phyloP scores from a whole-genome alignment of 2,329 filamentous ascomycete genomes.

The Coccinonectria pachysandricola region DNA sequence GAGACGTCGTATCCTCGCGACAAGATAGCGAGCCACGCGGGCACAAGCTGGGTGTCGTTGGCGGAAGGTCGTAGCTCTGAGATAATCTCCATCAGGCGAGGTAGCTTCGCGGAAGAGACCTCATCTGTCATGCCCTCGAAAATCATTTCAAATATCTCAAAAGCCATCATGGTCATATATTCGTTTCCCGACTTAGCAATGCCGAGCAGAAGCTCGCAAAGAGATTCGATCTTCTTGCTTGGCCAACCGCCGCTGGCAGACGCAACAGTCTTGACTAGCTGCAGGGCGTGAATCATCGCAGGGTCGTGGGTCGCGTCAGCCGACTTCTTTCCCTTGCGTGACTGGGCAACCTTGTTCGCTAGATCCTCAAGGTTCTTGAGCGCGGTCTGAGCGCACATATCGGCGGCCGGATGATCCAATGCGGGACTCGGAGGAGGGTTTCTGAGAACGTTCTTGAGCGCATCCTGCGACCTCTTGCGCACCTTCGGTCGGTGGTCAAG shows the following conservation, averaged over 20 bases:
- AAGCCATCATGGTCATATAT: conserved; percentile 90
- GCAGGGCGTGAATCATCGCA: conserved; percentile 78
- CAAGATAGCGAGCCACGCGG: conserved; percentile 92
- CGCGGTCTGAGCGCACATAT: conserved; percentile 91
- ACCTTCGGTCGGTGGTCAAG: conserved; percentile 89
- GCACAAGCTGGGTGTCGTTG: conserved; percentile 88
- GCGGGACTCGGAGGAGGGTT: conserved; percentile 84
- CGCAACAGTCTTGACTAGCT: conserved; percentile 84
- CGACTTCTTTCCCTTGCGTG: conserved; percentile 56
- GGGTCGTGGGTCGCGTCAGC: conserved; percentile 60
- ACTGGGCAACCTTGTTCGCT: conserved; percentile 48
- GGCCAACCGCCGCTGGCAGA: conserved; percentile 88
- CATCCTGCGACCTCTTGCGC: conserved; percentile 84
- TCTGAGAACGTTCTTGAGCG: conserved; percentile 70
- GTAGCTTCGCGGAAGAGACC: conserved; percentile 78
- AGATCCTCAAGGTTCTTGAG: conserved; percentile 71
- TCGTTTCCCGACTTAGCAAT: conserved; percentile 89
- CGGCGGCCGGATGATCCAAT: conserved; percentile 85
- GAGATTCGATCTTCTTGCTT: conserved; percentile 83
- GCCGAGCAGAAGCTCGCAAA: conserved; percentile 80
- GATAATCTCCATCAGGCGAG: conserved; percentile 81
- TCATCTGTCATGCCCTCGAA: conserved; percentile 87
- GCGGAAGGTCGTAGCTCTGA: conserved; percentile 82
- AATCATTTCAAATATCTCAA: conserved; percentile 96
- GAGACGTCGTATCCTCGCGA: conserved; percentile 92